Evolutionary conservation across 1,284 basidiomycete species (phyloP).

Genomic region (Heimioporus retisporus): DNA sequence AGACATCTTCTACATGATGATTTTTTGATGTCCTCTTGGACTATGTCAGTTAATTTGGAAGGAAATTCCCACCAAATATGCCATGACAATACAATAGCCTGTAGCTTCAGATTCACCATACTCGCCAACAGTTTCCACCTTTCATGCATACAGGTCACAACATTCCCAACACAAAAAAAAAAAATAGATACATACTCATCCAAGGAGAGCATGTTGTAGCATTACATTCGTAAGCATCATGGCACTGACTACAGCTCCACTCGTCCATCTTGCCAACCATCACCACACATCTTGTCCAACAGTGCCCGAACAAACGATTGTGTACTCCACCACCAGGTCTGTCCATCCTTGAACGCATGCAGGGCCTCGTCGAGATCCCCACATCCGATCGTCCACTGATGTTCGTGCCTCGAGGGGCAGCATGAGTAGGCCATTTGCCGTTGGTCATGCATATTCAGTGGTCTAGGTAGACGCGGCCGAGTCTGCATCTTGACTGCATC

Average conservation of each 20-base stretch:
- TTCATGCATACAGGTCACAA: background rate
- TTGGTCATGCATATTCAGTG: background rate
- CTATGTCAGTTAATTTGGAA: constrained; percentile 67
- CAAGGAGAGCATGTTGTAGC: too few relatives aligned
- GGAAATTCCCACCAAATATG: constrained; percentile 63
- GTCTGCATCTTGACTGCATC: too few relatives aligned
- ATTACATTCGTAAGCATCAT: background rate
- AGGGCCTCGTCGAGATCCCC: constrained; percentile 80
- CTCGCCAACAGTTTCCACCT: too few relatives aligned
- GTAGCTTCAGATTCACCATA: too few relatives aligned
- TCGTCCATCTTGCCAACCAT: constrained; percentile 36
- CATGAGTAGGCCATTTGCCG: constrained; percentile 9
- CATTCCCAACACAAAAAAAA: too few relatives aligned
- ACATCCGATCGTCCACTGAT: constrained; percentile 64
- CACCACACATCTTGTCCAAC: background rate
- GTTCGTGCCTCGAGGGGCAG: constrained; percentile 39
- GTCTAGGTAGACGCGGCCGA: constrained; percentile 18
- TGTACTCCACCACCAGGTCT: constrained; percentile 56
- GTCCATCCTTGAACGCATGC: constrained; percentile 80
- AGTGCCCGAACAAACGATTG: constrained; percentile 40
- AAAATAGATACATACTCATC: too few relatives aligned
- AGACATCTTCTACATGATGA: constrained; percentile 56
- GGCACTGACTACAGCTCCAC: background rate
- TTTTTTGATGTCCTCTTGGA: constrained; percentile 74
- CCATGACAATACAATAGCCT: background rate